Conservation (phyloP, 1,284 basidiomycete species). For the Austroboletus novae-zelandiae region DNA sequence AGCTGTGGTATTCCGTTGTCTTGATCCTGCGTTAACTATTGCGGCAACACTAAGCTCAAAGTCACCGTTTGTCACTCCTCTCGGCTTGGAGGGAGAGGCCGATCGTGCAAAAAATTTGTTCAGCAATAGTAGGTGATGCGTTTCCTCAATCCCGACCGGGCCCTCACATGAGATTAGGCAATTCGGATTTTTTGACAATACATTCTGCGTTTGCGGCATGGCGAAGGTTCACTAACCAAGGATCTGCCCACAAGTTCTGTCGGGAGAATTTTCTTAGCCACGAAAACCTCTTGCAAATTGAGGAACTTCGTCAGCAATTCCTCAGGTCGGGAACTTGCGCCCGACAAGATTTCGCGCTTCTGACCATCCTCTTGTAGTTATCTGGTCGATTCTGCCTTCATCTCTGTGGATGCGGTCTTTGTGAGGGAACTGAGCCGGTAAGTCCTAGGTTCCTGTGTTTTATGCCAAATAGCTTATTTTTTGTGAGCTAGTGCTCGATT, state of each 20-base stretch:
- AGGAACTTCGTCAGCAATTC: conserved; percentile 94
- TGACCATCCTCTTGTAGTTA: conserved; percentile 46
- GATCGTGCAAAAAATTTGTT: conserved; percentile 84
- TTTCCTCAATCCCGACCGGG: neutral
- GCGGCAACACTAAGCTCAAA: conserved; percentile 93
- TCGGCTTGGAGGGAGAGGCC: conserved; percentile 87
- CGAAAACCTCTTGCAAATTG: conserved; percentile 94
- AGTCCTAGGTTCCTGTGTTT: conserved; percentile 1
- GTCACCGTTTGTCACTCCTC: conserved; percentile 88
- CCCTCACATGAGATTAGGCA: conserved; percentile 50
- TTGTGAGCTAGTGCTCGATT: conserved; percentile 67
- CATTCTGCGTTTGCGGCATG: conserved; percentile 91
- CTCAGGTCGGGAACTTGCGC: conserved; percentile 52
- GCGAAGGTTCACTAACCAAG: conserved; percentile 71
- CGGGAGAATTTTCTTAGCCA: conserved; percentile 83
- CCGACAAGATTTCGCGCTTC: neutral
- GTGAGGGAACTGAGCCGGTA: conserved; percentile 74
- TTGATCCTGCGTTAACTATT: conserved; percentile 95
- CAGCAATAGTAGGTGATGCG: conserved; percentile 56
- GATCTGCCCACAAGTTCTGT: conserved; percentile 74
- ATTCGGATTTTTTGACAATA: conserved; percentile 95
- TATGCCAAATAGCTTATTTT: neutral
- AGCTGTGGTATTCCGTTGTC: conserved; percentile 83
- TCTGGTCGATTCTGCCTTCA: conserved; percentile 86
- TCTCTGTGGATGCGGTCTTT: conserved; percentile 66